A percentile compares a stretch with the other conserved stretches of the same genome.
phyloP scores from a whole-genome alignment of 2,329 filamentous ascomycete species.

The Teratosphaeria zuluensis region DNA sequence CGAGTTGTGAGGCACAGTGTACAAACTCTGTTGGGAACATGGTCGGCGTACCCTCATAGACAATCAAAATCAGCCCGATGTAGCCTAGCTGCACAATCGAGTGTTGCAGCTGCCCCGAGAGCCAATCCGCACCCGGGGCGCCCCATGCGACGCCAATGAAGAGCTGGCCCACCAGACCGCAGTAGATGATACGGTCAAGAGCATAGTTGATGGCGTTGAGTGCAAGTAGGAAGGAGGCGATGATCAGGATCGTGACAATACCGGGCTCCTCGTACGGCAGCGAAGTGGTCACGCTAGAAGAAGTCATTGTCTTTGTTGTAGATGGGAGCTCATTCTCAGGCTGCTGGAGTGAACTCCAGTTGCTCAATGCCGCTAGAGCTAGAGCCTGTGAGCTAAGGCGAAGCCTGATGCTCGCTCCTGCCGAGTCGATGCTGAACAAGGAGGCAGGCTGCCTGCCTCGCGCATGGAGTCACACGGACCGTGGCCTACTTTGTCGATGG shows the following conservation, averaged over 20 bases:
- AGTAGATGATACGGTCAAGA: conserved; percentile 13
- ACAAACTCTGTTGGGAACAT: neutral
- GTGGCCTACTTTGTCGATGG: no score
- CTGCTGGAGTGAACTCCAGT: no score
- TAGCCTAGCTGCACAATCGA: conserved; percentile 59
- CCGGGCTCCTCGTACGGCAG: conserved; percentile 21
- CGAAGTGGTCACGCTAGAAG: neutral
- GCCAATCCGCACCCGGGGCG: conserved; percentile 52
- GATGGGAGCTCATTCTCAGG: no score
- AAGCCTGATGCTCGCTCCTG: no score
- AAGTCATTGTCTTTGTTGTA: no score
- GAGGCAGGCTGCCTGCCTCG: no score
- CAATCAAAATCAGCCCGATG: conserved; percentile 59
- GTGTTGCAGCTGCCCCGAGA: conserved; percentile 43
- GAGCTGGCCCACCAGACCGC: conserved; percentile 54
- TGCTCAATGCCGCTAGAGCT: no score
- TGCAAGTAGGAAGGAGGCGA: conserved; percentile 47
- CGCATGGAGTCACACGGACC: no score
- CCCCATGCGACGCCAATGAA: conserved; percentile 63
- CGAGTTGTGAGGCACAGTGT: conserved; percentile 11
- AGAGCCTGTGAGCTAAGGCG: no score
- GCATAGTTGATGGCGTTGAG: conserved; percentile 14
- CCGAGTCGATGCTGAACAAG: no score
- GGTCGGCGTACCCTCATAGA: conserved; percentile 51
- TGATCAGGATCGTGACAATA: conserved; percentile 50